Evolutionary conservation across 345 rosid genomes (phyloP).

Genomic region (Mallotus nudiflorus): DNA sequence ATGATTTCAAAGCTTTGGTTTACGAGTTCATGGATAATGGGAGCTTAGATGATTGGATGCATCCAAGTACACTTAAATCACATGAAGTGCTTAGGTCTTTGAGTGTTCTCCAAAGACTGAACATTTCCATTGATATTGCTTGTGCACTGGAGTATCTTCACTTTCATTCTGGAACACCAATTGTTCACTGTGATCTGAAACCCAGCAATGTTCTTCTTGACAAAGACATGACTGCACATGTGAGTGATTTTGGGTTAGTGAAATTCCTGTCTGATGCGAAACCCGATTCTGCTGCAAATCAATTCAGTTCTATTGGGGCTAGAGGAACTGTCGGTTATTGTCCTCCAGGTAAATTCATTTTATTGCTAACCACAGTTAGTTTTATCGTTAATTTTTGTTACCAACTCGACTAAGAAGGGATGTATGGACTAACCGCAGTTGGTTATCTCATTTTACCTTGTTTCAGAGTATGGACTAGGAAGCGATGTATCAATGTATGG

Average conservation of each 20-base stretch:
- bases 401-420: no score
- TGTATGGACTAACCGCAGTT: no score
- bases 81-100: not conserved
- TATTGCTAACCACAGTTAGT: no score
- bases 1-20: not conserved
- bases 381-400: no score
- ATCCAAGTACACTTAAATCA: not conserved
- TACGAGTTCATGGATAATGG: not conserved
- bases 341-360: not conserved
- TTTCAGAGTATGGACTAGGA: not conserved
- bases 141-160: not conserved
- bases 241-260: not conserved
- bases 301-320: not conserved
- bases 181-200: not conserved
- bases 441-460: no score
- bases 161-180: not conserved
- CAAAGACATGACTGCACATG: not conserved
- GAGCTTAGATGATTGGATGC: not conserved
- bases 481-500: not conserved
- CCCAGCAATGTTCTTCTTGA: not conserved
- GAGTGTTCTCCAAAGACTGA: not conserved
- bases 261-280: not conserved
- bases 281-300: no score
- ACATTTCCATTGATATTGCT: not conserved
- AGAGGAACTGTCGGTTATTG: not conserved